Evolutionary conservation across 2,329 filamentous ascomycete species (phyloP), one percentile per base, ranked within the genome.

Genomic region (Metarhizium humberi): DNA sequence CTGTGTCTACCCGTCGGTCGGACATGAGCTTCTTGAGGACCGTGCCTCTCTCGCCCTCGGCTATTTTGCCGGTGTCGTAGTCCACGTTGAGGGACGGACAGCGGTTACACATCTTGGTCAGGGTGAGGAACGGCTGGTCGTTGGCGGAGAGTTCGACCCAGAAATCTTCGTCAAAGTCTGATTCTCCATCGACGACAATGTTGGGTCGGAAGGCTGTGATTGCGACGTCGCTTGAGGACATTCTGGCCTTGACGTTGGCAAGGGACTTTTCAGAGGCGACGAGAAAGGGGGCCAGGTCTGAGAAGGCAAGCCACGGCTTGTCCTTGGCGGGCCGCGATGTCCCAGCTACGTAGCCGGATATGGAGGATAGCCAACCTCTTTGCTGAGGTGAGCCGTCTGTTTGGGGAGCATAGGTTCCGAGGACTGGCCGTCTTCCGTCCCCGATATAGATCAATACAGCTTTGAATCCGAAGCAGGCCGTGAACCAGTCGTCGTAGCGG

Each of bases 231-330:
- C 70, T 73, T 0, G 71, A 71, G 0, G 76, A 71, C 6, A 90
- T 69, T 4, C 84, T 77, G 6, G 67, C 66, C 38, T 80, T 82
- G 50, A 95, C 80, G 61, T 88, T 78, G 20, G 76, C 70, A n/a
- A 92, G 77, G 1, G 88, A 94, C 2, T 82, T 78, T 57, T 84
- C 77, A 0, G 85, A 88, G 5, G 86, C 78, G 29, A 96, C 69
- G 14, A 96, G 78, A 66, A 87, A 88, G 0, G 89, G 86, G 1
- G 88, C 88, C 59, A 81, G 81, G 69, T 94, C 89, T 43, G 84
- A 81, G 69, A 92, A 94, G 2, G 80, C 82, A 47, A 92, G 77
- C 64, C 74, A 79, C 40, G 76, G 73, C 13, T 73, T 66, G 13
- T 76, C 69, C 8, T 57, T 58, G 18, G 38, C 62, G 40, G 5